Base-by-base conservation (phyloP, 176 grass and related monocot species). In the Pharus latifolius region DNA sequence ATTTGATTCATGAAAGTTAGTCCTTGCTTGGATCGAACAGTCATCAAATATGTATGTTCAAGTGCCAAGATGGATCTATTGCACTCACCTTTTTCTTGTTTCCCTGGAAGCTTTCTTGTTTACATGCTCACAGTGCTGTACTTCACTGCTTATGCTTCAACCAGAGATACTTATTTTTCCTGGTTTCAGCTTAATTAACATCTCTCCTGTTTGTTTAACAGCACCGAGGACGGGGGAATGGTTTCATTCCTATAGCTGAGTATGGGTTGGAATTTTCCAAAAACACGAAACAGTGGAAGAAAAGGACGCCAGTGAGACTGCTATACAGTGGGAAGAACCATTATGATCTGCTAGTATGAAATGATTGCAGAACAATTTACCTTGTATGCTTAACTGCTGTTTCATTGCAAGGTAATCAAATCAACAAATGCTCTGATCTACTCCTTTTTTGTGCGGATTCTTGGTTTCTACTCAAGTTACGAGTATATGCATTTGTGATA, bases 231-330 rank as follows among this genome's bases (percentile, higher is more conserved):
- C 43, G 60, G 45, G 84, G 90, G 28, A 94, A 86, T 27, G 87
- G 95, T 20, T 99, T 99, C 55, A 88, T 99, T 70, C 87, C 90
- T 35, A 99, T 94, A 80, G 82, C 87, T 38, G 90, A 94, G 41
- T 99, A 99, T 55, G 90, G 95, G 49, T 49, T 91, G 47, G 82
- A 99, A 76, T 99, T 91, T 53, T 16, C 63, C 20, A 94, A 86
- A 82, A 72, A 75, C 52, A 73, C 75, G 0, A 91, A 80, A 46
- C 71, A 86, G n/a, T 44, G 68, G 69, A 91, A 86, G 74, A 83
- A 73, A 73, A 86, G 80, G 69, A 50, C 56, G 51, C 90, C 90
- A 17, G 90, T 99, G 32, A 88, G 87, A 84, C 76, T 94, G 10
- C 70, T 91, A 44, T 99, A 91, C 74, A 91, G 90, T 11, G 90